Evolutionary conservation across 768 basidiomycete species (phyloP).

Genomic region (Hortiboletus campestris): DNA sequence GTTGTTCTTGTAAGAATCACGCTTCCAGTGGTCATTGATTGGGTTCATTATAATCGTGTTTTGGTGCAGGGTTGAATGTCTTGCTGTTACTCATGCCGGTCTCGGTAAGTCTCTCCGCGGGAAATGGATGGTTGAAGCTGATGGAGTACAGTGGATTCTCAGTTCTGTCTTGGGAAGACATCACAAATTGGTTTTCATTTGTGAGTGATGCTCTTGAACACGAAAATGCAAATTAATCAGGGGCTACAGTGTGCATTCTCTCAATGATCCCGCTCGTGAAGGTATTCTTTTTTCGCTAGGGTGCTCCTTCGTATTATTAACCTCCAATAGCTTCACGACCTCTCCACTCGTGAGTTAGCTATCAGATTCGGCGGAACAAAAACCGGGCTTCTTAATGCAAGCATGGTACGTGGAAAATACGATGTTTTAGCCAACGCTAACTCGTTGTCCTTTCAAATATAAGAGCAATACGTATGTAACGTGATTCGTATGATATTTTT

Average conservation of each 20-base stretch:
- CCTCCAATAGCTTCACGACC: constrained; percentile 61
- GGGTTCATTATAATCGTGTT: neutral
- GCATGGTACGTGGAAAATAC: constrained; percentile 49
- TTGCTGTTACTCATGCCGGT: constrained; percentile 64
- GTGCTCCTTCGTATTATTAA: constrained; percentile 5
- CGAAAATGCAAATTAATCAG: neutral
- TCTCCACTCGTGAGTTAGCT: constrained; percentile 71
- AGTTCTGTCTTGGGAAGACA: constrained; percentile 46
- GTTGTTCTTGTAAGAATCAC: constrained; percentile 52
- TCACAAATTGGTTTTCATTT: constrained; percentile 57
- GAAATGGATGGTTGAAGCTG: neutral
- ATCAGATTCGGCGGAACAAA: constrained; percentile 73
- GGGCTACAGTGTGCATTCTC: constrained; percentile 53
- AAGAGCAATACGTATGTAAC: constrained; percentile 66
- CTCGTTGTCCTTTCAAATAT: neutral
- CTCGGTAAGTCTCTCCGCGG: constrained; percentile 45
- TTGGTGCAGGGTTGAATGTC: constrained; percentile 61
- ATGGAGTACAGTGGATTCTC: constrained; percentile 50
- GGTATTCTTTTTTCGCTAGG: constrained; percentile 35
- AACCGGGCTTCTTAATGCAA: constrained; percentile 79
- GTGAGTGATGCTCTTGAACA: constrained; percentile 38
- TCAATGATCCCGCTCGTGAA: constrained; percentile 79
- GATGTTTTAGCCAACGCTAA: neutral
- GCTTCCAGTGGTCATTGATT: neutral
- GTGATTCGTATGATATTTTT: neutral